Evolutionary conservation across 139 green algal genomes (phyloP).

Genomic region (Monoraphidium neglectum): DNA sequence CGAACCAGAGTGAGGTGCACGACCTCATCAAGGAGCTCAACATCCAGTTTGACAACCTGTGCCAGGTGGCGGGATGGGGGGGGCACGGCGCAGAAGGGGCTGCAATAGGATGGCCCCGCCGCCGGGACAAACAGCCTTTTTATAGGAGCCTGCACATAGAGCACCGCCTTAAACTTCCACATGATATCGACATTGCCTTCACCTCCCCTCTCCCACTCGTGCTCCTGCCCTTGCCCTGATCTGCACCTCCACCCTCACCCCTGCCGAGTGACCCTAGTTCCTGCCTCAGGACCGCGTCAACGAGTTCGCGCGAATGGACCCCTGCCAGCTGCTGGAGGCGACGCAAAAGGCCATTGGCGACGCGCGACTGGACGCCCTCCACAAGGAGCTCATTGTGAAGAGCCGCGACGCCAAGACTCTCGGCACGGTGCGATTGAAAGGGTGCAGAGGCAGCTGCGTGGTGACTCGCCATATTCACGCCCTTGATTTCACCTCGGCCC

Average conservation of each 20-base stretch:
- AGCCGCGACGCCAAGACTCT: slow-evolving; percentile 48
- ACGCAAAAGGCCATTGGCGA: slow-evolving; percentile 92
- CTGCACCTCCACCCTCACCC: too few relatives aligned
- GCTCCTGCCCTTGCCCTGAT: not conserved
- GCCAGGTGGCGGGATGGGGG: slow-evolving; percentile 79
- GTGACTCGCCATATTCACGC: too few relatives aligned
- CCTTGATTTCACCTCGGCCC: too few relatives aligned
- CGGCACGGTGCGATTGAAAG: slow-evolving; percentile 45
- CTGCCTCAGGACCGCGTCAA: slow-evolving; percentile 94
- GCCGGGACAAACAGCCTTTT: too few relatives aligned
- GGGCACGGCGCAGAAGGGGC: too few relatives aligned
- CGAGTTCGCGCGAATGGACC: slow-evolving; percentile 86
- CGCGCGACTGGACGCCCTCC: slow-evolving; percentile 66
- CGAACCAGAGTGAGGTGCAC: slow-evolving; percentile 59
- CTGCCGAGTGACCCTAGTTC: slow-evolving; percentile 87
- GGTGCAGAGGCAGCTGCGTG: too few relatives aligned
- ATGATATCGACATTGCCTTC: too few relatives aligned
- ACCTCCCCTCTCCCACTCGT: not conserved
- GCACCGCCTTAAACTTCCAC: too few relatives aligned
- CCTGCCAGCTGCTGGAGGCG: slow-evolving; percentile 80
- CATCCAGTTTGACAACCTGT: slow-evolving; percentile 98
- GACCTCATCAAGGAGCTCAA: slow-evolving; percentile 68
- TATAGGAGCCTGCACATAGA: too few relatives aligned
- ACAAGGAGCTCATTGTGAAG: slow-evolving; percentile 73
- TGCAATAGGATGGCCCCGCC: too few relatives aligned